A percentile compares a stretch with the other conserved stretches of the same genome.
Conservation (phyloP, 768 basidiomycete genomes). For the Austroboletus festivus region DNA sequence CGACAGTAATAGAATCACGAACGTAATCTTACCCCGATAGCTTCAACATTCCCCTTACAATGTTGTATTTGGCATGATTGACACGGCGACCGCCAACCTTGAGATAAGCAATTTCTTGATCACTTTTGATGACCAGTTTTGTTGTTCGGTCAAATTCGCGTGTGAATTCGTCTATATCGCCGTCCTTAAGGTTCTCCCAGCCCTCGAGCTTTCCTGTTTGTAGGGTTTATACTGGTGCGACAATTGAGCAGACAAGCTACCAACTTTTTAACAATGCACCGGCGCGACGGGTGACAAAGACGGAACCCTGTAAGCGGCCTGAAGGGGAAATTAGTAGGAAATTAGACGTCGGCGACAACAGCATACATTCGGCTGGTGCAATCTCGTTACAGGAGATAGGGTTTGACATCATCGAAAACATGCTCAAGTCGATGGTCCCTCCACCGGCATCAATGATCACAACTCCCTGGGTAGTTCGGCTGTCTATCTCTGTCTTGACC, state of each 20-base stretch:
- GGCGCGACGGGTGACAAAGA: slow-evolving; percentile 44
- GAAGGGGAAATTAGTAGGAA: not conserved
- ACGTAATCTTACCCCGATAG: slow-evolving; percentile 9
- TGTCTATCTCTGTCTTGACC: not conserved
- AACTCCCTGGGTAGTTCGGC: slow-evolving; percentile 28
- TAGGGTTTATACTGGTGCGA: not conserved
- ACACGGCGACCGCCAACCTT: slow-evolving; percentile 4
- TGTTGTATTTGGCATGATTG: not conserved
- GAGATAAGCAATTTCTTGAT: slow-evolving; percentile 7
- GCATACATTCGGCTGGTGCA: slow-evolving; percentile 26
- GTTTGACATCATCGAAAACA: slow-evolving; percentile 25
- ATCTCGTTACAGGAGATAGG: slow-evolving; percentile 33
- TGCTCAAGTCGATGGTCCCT: slow-evolving; percentile 36
- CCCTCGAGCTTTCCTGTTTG: slow-evolving; percentile 9
- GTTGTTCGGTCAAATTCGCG: slow-evolving; percentile 8
- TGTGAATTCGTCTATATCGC: slow-evolving; percentile 3
- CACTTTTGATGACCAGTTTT: slow-evolving; percentile 5
- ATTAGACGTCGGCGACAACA: not conserved
- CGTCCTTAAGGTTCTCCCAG: not conserved
- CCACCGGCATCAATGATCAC: slow-evolving; percentile 24
- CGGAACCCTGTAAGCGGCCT: slow-evolving; percentile 47
- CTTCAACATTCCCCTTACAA: slow-evolving; percentile 7
- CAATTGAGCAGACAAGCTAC: not conserved
- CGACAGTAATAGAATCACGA: not conserved
- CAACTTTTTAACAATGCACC: slow-evolving; percentile 35